Evolutionary conservation across 1,284 basidiomycete species (phyloP).

Genomic region (Puccinia horiana): DNA sequence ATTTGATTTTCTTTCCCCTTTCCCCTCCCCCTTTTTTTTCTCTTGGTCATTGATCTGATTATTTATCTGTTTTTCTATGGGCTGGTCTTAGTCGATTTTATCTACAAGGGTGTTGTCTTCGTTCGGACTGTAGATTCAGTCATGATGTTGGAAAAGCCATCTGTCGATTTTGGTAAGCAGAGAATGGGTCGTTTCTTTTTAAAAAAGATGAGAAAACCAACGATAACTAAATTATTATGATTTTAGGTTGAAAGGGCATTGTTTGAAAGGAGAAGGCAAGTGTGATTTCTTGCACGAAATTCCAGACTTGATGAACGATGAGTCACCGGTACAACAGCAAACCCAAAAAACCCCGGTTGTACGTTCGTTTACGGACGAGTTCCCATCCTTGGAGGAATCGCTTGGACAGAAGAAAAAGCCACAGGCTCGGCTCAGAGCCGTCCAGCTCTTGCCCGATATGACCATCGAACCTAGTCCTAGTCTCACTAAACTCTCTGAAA

Average conservation of each 20-base stretch:
- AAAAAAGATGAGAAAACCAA: neutral
- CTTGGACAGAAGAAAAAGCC: neutral
- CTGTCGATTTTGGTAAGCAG: conserved; percentile 39
- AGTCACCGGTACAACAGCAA: neutral
- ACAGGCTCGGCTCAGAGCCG: neutral
- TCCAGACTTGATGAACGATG: conserved; percentile 3
- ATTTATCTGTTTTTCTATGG: neutral
- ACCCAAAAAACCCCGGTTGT: neutral
- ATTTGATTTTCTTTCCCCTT: neutral
- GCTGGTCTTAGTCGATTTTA: conserved; percentile 46
- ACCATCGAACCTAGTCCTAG: neutral
- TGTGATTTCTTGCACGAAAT: conserved; percentile 47
- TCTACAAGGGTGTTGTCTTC: conserved; percentile 45
- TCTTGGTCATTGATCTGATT: neutral
- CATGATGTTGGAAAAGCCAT: conserved; percentile 46
- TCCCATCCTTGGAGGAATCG: conserved; percentile 24
- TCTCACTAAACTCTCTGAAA: neutral
- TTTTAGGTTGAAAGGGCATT: conserved; percentile 44
- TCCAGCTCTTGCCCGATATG: neutral
- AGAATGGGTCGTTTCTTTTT: neutral
- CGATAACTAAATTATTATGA: neutral
- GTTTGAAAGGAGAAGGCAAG: conserved; percentile 31
- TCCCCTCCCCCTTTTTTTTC: neutral
- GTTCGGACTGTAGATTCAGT: conserved; percentile 48
- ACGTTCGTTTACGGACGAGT: conserved; percentile 22